These are phyloP conservation scores for Aspergillus sclerotialis DNA, from an alignment of 2,329 filamentous ascomycete species.

Conservation along the genomic window DNA sequence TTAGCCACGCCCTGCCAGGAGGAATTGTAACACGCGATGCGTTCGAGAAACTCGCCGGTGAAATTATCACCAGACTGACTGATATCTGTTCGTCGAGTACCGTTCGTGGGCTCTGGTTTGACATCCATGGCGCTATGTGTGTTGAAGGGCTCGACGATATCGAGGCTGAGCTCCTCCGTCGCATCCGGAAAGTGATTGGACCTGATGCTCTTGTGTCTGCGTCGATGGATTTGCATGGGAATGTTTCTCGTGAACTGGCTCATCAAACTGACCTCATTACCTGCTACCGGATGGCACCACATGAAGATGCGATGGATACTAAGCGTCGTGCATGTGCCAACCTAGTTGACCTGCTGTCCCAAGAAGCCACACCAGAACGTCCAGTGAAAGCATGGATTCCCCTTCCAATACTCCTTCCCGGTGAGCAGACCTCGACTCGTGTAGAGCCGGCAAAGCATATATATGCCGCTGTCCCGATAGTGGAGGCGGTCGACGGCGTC, in stretches of 20 bases:
- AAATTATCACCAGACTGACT: slow-evolving; percentile 35
- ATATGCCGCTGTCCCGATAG: slow-evolving; percentile 41
- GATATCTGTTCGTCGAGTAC: slow-evolving; percentile 25
- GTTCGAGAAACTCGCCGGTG: slow-evolving; percentile 39
- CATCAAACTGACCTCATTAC: slow-evolving; percentile 48
- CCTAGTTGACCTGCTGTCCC: slow-evolving; percentile 35
- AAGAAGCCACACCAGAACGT: slow-evolving; percentile 11
- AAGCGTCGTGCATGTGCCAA: slow-evolving; percentile 47
- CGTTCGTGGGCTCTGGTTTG: slow-evolving; percentile 48
- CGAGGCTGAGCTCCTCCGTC: slow-evolving; percentile 43
- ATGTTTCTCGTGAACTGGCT: slow-evolving; percentile 44
- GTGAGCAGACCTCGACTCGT: slow-evolving; percentile 50
- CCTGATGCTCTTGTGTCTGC: slow-evolving; percentile 44
- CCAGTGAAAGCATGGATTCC: slow-evolving; percentile 49
- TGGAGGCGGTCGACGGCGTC: slow-evolving; percentile 37
- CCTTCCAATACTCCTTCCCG: slow-evolving; percentile 46
- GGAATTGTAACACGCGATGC: slow-evolving; percentile 41
- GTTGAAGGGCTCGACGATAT: slow-evolving; percentile 45
- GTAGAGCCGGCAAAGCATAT: slow-evolving; percentile 47
- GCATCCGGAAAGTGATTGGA: slow-evolving; percentile 42
- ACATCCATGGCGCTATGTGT: slow-evolving; percentile 52
- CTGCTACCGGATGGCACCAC: slow-evolving; percentile 48
- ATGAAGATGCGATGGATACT: slow-evolving; percentile 45
- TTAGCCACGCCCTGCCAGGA: slow-evolving; percentile 47
- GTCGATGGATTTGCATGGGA: slow-evolving; percentile 52